Base-by-base conservation (phyloP, 495 filamentous ascomycete species). In the Lasiosphaeris hirsuta region DNA sequence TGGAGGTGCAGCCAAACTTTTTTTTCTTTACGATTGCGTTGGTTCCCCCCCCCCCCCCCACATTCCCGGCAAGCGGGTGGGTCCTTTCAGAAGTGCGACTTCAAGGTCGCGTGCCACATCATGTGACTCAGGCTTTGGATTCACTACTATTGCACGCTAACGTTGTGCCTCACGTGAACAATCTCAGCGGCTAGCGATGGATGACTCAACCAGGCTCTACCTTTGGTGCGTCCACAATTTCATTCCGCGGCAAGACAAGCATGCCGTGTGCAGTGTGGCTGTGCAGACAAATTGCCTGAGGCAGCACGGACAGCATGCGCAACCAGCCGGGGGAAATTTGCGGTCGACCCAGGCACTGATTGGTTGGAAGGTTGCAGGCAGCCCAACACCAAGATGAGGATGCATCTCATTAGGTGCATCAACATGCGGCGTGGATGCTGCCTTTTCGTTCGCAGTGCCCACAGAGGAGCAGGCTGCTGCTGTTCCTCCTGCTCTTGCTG, bases 1-100 rank as follows among this genome's bases (percentile, higher is more conserved):
- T 23, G 8, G 38, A 36, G 23, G 30, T 45, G 53, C 47, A 57
- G 33, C 49, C 59, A 60, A 61, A 66, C 57, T 58, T 62, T 66
- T 53, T 53, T 43, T 38, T 40, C 30, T 15, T 54, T 14, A 11
- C 19, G 39, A 44, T 8, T 41, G n/a, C 8, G 39, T 10, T 30
- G 23, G 23, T 5, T 30, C 19, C 23, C 51, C 51, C 51, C 51
- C 43, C 51, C 5, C 19, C 23, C 51, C 51, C 51, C 51, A 54
- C 51, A 43, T 54, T 54, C 43, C 40, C 6, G 1, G 38, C 3
- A 2, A 9, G 7, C 10, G 0, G 10, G 9, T 7, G 43, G 42
- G 43, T 30, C 23, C 23, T 5, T 30, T 30, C 23, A 2, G 23
- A 30, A 30, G 43, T 45, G 43, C 6, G 7, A 2, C 1, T 45